phyloP scores from a whole-genome alignment of 2,329 filamentous ascomycete genomes.

The Fusarium metavorans region DNA sequence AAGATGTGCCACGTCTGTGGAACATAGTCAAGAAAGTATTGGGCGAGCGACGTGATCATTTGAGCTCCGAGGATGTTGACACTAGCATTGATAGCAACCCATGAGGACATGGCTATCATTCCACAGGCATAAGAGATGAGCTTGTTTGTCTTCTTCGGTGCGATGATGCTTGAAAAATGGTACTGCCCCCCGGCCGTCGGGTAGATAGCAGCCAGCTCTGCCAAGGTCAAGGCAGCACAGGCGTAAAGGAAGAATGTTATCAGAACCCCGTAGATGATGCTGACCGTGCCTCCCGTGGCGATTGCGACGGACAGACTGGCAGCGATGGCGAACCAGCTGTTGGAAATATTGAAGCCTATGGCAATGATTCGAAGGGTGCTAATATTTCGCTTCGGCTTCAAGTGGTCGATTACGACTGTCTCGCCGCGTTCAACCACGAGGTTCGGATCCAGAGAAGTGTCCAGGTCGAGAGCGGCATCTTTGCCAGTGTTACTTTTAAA shows the following conservation, averaged over 20 bases:
- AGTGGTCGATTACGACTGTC: background rate
- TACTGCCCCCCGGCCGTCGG: conserved; percentile 55
- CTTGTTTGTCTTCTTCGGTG: background rate
- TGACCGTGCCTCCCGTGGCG: conserved; percentile 18
- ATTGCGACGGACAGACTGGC: conserved; percentile 29
- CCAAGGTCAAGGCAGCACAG: conserved; percentile 47
- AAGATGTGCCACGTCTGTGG: conserved; percentile 21
- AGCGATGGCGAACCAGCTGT: conserved; percentile 43
- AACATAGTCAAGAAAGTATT: conserved; percentile 9
- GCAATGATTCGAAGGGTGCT: background rate
- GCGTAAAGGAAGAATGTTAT: conserved; percentile 12
- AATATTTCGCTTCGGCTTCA: background rate
- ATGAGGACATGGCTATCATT: background rate
- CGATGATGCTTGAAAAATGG: background rate
- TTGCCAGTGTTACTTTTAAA: background rate
- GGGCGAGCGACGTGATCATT: conserved; percentile 12
- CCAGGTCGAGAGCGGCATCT: background rate
- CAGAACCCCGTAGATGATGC: conserved; percentile 44
- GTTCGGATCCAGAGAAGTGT: background rate
- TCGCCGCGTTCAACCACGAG: background rate
- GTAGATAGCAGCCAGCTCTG: conserved; percentile 52
- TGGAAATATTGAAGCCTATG: conserved; percentile 37
- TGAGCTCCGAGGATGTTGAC: background rate
- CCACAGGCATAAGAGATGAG: background rate
- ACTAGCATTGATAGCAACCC: background rate